Base-by-base conservation (phyloP, 2,329 filamentous ascomycete species). In the Fusarium miscanthi region DNA sequence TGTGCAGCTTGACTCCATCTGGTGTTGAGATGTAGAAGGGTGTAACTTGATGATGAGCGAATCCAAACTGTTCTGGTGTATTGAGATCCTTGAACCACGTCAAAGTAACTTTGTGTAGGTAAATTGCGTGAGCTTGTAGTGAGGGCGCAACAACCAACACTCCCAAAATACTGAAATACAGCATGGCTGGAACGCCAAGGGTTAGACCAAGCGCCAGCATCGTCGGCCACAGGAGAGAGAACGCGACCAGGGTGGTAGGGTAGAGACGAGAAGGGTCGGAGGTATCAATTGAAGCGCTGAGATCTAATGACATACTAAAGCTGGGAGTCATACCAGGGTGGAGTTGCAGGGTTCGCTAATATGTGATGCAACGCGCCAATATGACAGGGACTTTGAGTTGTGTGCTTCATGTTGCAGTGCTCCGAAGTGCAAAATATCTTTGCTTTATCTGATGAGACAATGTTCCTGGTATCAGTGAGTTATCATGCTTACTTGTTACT, bases 31-130 rank as follows among this genome's bases (percentile, higher is more conserved):
- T 80, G 65, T 87, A 88, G 79, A 94, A 94, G 0, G 92, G 90
- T 17, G 90, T 90, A 8, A 93, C 88, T 81, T 94, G 92, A 56
- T 90, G 90, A 77, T 87, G 89, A 35, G 90, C 84, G 77, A 93
- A 94, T 0, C 92, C 92, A 79, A 90, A 92, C 48, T 87, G 86
- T 74, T 93, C 90, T 1, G 91, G 89, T 49, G 88, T 84, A 57
- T 90, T 87, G 41, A 92, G 80, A 78, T 93, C 69, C 45, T 74
- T 74, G 43, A 67, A 68, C 85, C 86, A 88, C 31, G 87, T 88
- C 74, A 87, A 81, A 11, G 84, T 84, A 19, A 88, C 78, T 14
- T 81, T 80, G 72, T 89, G 84, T 1, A 90, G 81, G 67, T 88
- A 89, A 27, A 89, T 74, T 83, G 31, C 62, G 25, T 76, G 69